Base-by-base conservation (phyloP, 768 basidiomycete species). In the Boletus fagicola region DNA sequence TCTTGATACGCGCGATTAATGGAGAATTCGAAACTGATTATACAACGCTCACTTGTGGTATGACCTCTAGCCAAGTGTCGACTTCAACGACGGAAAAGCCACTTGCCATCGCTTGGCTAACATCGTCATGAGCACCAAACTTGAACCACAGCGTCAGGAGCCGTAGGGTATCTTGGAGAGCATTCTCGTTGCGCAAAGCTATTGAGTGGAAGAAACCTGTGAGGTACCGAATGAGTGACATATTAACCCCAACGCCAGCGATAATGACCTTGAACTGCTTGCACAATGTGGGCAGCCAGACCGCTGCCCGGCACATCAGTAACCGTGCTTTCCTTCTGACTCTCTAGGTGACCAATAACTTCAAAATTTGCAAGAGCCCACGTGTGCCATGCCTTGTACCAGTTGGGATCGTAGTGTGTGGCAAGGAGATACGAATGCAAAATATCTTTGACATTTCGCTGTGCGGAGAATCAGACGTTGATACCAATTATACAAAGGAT, bases 301-400 rank as follows among this genome's bases (percentile, higher is more conserved):
- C 81, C 80, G 20, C 78, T 80, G 4, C 82, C 80, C 5, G 84
- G 81, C 12, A 88, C 68, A 53, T 90, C 87, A 11, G 76, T 72
- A 22, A 77, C 75, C 56, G 81, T 81, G 46, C 76, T 78, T 58
- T 85, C 83, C 33, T 72, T 75, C 65, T 85, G 85, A 43, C 75
- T 80, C 69, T 96, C 94, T 65, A 96, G 76, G 65, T 88, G 83
- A 28, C 82, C 80, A 59, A 98, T 86, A 60, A 98, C 92, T 54
- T 98, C 94, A 62, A 97, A 95, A 72, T 98, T 98, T 4, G 94
- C 89, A 52, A 98, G 77, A 2, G 97, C 96, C 94, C 94, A 99
- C 1, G 93, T 94, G 67, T 99, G 97, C 95, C 95, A 98, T 18
- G 96, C 97, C 70, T 99, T 98, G 74, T 98, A 98, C 97, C 97